Percentiles rank a stretch among this genome's conserved stretches.
phyloP scores from a whole-genome alignment of 768 basidiomycete species.

The Dacryopinax primogenitus region DNA sequence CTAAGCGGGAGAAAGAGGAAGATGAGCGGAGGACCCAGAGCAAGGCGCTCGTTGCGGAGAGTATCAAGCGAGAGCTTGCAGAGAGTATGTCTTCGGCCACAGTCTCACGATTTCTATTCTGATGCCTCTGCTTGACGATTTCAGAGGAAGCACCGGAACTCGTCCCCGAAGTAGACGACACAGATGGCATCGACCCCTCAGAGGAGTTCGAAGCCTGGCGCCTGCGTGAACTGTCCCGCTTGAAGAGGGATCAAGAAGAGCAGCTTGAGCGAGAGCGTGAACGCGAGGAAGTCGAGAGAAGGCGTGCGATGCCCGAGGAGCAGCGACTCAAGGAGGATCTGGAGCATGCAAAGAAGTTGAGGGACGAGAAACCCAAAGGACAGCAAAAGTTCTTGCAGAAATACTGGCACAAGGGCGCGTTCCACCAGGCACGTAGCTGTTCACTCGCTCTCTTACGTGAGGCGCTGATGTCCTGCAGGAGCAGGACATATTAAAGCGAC shows the following conservation, averaged over 20 bases:
- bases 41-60: constrained; percentile 88
- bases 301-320: constrained; percentile 86
- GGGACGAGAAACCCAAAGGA: constrained; percentile 83
- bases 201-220: constrained; percentile 95
- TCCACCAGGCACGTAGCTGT: constrained; percentile 62
- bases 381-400: constrained; percentile 90
- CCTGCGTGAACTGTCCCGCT: constrained; percentile 79
- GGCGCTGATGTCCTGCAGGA: constrained; percentile 40
- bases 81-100: constrained; percentile 67
- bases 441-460: background rate
- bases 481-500: constrained; percentile 66
- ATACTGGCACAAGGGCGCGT: constrained; percentile 99
- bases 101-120: background rate
- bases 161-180: constrained; percentile 84
- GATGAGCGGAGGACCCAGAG: constrained; percentile 79
- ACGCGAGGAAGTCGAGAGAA: constrained; percentile 77
- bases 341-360: constrained; percentile 64
- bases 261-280: constrained; percentile 70
- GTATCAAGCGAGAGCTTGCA: constrained; percentile 76
- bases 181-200: constrained; percentile 79
- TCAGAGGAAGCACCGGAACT: constrained; percentile 79
- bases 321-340: constrained; percentile 85
- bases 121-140: background rate
- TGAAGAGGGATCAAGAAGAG: constrained; percentile 89
- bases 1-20: constrained; percentile 56